Evolutionary conservation across 2,329 filamentous ascomycete genomes (phyloP).

Genomic region (Endothia cerciana): DNA sequence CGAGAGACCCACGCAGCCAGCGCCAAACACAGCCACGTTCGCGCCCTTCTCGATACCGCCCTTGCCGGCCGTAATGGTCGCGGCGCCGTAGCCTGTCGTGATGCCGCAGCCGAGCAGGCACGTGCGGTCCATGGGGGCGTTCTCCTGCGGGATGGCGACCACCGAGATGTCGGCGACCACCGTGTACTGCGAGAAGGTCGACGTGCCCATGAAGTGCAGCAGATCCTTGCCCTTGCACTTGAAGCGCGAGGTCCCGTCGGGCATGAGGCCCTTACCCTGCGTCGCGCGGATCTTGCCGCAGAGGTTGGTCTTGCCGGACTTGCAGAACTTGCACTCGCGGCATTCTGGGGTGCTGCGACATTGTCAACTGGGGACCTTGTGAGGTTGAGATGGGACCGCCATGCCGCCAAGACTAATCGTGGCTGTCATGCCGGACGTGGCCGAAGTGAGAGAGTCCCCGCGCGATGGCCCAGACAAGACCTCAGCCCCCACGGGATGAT

Average conservation of each 20-base stretch:
- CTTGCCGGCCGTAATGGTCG: constrained; percentile 81
- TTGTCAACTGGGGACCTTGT: constrained; percentile 6
- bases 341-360: constrained; percentile 85
- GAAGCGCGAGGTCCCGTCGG: constrained; percentile 94
- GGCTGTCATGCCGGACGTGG: not conserved
- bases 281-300: constrained; percentile 98
- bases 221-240: constrained; percentile 92
- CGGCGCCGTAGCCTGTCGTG: constrained; percentile 96
- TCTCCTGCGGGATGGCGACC: constrained; percentile 78
- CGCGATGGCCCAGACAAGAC: no score
- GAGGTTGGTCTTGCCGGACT: constrained; percentile 98
- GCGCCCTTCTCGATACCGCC: constrained; percentile 76
- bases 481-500: no score
- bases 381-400: not conserved
- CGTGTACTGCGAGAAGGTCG: constrained; percentile 98
- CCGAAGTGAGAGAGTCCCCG: no score
- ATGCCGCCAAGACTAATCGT: no score
- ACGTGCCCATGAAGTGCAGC: constrained; percentile 98
- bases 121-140: constrained; percentile 94
- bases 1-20: constrained; percentile 91
- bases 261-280: constrained; percentile 95
- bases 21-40: constrained; percentile 91
- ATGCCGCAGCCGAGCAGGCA: constrained; percentile 97
- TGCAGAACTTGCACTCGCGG: constrained; percentile 99
- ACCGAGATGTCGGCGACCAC: constrained; percentile 98